These are phyloP conservation scores for Peronospora belbahrii DNA, from an alignment of 352 stramenopile genomes.

Conservation along the genomic window DNA sequence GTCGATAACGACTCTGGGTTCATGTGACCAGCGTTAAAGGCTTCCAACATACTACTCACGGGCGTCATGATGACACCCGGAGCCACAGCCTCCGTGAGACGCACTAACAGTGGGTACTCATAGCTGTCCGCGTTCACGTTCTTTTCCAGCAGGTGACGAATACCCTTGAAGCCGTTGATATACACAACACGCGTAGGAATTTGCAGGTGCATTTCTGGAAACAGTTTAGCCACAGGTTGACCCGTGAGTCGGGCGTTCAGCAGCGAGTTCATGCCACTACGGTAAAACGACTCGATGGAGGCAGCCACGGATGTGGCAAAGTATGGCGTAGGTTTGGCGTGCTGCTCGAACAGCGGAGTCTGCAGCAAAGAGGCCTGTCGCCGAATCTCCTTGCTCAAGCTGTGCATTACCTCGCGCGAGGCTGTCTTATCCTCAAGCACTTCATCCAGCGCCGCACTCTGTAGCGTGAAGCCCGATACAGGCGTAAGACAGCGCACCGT, in stretches of 20 bases:
- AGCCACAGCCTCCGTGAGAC: conserved; percentile 70
- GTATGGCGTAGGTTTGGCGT: conserved; percentile 85
- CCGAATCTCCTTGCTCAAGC: conserved; percentile 83
- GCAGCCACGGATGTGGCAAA: conserved; percentile 88
- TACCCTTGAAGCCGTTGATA: conserved; percentile 91
- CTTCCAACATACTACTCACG: conserved; percentile 87
- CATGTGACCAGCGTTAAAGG: conserved; percentile 90
- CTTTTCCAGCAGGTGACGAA: conserved; percentile 81
- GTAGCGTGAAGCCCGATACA: conserved; percentile 70
- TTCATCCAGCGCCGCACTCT: conserved; percentile 56
- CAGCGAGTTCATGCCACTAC: conserved; percentile 88
- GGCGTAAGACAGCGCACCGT: conserved; percentile 74
- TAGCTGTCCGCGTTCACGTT: conserved; percentile 78
- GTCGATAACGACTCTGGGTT: conserved; percentile 86
- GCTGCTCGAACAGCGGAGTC: conserved; percentile 87
- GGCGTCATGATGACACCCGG: conserved; percentile 91
- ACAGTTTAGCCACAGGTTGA: conserved; percentile 71
- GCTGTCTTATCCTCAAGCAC: conserved; percentile 68
- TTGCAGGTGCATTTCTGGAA: conserved; percentile 92
- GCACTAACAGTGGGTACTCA: conserved; percentile 72
- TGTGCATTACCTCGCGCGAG: conserved; percentile 81
- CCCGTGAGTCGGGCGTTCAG: conserved; percentile 84
- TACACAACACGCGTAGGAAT: conserved; percentile 89
- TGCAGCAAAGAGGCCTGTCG: conserved; percentile 77
- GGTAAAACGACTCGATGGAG: conserved; percentile 90